Evolutionary conservation across 306 rosid species (phyloP), one percentile per base, ranked within the genome.

Genomic region (Castanopsis chinensis): DNA sequence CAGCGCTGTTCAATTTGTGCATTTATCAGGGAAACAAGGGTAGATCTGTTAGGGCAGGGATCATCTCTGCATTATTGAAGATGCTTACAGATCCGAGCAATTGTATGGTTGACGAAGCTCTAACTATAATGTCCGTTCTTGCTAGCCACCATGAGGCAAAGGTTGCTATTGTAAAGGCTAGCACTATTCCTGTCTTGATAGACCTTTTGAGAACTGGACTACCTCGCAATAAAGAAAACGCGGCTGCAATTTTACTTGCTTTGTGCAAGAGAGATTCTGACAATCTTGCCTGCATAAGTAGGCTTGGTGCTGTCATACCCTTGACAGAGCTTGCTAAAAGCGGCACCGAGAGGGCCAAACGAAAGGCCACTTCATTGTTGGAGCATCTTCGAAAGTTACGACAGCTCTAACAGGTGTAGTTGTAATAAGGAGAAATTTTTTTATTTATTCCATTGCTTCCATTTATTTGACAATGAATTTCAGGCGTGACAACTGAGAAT

Each of bases 1-100:
- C 98, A 6, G 98, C 99, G 1, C 76, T 96, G 81, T 96, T 93
- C 86, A 93, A 91, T 83, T 81, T 96, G 78, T 96, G 99, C 84
- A 93, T 96, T 76, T 96, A 96, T 77, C 98, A 93, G 85, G 96
- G 99, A 23, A 96, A 96, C 94, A 96, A 91, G 78, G 99, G 96
- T 23, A 85, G 99, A 78, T 94, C 98, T 69, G 85, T 93, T 52
- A 87, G 97, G 60, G 87, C 96, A 1, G 99, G 98, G 65, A 92
- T 96, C 56, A 82, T 90, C 63, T 51, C 88, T 58, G 96, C 97
- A 13, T 81, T 96, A 80, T 78, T 93, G 83, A 86, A 87, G 71
- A 96, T 96, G 97, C 96, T 96, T 63, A 89, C 96, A 25, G 94
- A 93, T 84, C 84, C 94, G 9, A 89, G 91, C 88, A 86, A 88